These are phyloP conservation scores for Apostasia shenzhenica DNA, from an alignment of 106 monocot genomes.

Conservation along the genomic window DNA sequence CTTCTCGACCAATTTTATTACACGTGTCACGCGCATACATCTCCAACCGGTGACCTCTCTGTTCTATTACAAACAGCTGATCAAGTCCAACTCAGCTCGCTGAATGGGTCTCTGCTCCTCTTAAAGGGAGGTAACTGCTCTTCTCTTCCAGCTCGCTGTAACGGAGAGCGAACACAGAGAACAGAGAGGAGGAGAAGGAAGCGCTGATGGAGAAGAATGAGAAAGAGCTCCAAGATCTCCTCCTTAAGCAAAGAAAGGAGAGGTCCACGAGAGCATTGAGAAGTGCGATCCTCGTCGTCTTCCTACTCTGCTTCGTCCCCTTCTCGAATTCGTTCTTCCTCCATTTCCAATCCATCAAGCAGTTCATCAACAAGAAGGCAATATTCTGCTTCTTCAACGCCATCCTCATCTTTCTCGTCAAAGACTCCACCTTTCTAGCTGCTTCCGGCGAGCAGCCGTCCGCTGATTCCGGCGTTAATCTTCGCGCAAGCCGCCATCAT, in stretches of 20 bases:
- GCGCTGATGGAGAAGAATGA: neutral
- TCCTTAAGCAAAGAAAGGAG: neutral
- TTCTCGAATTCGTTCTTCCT: constrained; percentile 7
- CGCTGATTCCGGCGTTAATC: neutral
- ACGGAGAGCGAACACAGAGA: neutral
- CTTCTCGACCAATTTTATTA: too few relatives aligned
- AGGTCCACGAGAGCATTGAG: neutral
- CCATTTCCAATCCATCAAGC: neutral
- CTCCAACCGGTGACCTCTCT: neutral
- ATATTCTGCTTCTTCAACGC: constrained; percentile 46
- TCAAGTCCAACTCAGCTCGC: neutral
- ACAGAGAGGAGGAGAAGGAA: neutral
- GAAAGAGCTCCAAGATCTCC: neutral
- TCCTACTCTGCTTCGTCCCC: constrained; percentile 4
- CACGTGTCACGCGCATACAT: neutral
- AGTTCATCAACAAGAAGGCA: constrained; percentile 19
- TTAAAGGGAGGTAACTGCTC: neutral
- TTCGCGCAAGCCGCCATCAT: neutral
- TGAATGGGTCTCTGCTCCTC: neutral
- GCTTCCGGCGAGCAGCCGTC: neutral
- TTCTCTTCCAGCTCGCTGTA: neutral
- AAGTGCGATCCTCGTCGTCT: neutral
- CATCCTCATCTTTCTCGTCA: constrained; percentile 46
- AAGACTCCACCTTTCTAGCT: constrained; percentile 34
- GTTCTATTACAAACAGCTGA: neutral